Base-by-base conservation (phyloP, 1,284 basidiomycete genomes). In the Ustilago loliicola region DNA sequence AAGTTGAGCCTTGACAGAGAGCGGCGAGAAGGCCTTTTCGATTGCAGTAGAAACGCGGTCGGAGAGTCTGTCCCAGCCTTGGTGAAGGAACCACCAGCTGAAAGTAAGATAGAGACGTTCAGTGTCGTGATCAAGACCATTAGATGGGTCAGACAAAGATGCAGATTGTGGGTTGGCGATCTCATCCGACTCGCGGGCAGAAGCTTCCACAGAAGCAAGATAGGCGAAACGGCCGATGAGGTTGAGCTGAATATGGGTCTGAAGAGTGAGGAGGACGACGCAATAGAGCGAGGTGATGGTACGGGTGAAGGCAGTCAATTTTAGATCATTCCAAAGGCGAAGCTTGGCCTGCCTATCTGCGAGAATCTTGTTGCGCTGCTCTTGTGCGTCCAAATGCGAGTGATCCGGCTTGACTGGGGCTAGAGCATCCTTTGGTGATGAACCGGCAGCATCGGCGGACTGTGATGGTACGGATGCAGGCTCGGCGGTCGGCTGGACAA, bases 1-100 rank as follows among this genome's bases (percentile, higher is more conserved):
- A 19, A 95, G 87, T 74, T 91, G 91, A 0, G 90, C 89, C 86
- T 95, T 95, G 40, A 96, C 87, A 0, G 92, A 93, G 3, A 95
- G 91, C 0, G 91, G 72, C 11, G 69, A 54, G 36, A 96, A 92
- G 0, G 92, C 92, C 61, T 92, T 92, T 81, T 94, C 92, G 0
- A 95, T 93, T 0, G 91, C 92, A 50, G 89, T 87, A 73, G 91
- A 87, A 1, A 95, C 92, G 25, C 92, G 88, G 74, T 92, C 91
- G 1, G 91, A 91, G 0, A 96, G 89, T 62, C 92, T 91, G 80
- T 92, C 92, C 93, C 94, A 96, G 0, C 95, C 94, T 3, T 93
- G 91, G 81, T 96, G 92, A 62, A 96, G 84, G 54, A 96, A 89
- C 93, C 94, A 96, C 93, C 94, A 96, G 58, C 91, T 93, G 73